These are phyloP conservation scores for Curvularia verruculosa DNA, from an alignment of 2,329 filamentous ascomycete genomes.

Conservation along the genomic window DNA sequence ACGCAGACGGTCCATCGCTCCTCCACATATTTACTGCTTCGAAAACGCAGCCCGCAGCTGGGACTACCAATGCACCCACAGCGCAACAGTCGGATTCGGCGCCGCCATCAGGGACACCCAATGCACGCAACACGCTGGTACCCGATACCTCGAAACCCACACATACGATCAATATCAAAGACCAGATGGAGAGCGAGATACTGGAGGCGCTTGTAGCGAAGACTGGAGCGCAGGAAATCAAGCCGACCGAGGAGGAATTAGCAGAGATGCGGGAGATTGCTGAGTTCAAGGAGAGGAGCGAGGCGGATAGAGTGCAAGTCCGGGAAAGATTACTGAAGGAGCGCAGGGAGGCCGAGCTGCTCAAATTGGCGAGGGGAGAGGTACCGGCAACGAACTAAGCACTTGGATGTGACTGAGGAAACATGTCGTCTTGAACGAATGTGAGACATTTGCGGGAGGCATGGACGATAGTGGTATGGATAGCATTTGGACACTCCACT, in stretches of 20 bases:
- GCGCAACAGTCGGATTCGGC: slow-evolving; percentile 24
- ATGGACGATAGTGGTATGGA: neutral
- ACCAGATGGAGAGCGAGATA: slow-evolving; percentile 66
- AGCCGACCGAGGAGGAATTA: slow-evolving; percentile 65
- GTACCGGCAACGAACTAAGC: slow-evolving; percentile 8
- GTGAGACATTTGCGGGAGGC: neutral
- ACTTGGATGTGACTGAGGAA: neutral
- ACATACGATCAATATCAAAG: slow-evolving; percentile 63
- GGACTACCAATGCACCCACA: slow-evolving; percentile 19
- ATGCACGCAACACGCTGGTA: slow-evolving; percentile 31
- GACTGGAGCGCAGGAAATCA: slow-evolving; percentile 65
- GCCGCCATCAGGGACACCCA: slow-evolving; percentile 27
- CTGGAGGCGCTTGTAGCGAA: slow-evolving; percentile 66
- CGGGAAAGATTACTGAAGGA: slow-evolving; percentile 61
- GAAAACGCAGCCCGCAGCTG: slow-evolving; percentile 20
- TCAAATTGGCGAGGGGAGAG: slow-evolving; percentile 60
- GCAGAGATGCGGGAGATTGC: slow-evolving; percentile 64
- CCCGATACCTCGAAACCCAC: slow-evolving; percentile 47
- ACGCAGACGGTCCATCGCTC: slow-evolving; percentile 48
- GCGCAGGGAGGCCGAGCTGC: slow-evolving; percentile 66
- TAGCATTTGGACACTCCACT: neutral
- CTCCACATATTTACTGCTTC: slow-evolving; percentile 44
- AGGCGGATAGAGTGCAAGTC: slow-evolving; percentile 62
- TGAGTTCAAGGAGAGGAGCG: slow-evolving; percentile 59
- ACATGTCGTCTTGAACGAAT: neutral